Percentiles rank a stretch among this genome's conserved stretches.
phyloP scores from a whole-genome alignment of 177 flowering plant genomes.

The Vitis hybrid region DNA sequence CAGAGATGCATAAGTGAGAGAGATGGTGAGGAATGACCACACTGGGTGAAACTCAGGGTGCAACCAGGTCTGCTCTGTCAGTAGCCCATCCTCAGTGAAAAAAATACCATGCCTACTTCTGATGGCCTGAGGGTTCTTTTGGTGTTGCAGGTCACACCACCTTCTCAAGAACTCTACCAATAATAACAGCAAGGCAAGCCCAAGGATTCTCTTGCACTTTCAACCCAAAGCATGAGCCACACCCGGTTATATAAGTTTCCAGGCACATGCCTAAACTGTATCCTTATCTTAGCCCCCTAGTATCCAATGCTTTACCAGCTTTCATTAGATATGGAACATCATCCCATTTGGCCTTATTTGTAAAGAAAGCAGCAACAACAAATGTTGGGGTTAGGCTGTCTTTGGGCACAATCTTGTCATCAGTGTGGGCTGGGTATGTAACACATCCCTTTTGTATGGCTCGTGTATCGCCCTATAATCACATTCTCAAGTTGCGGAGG shows the following conservation, averaged over 20 bases:
- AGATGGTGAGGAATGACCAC: too few species aligned
- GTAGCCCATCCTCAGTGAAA: too few species aligned
- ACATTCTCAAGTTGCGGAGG: conserved; percentile 70
- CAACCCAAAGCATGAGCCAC: too few species aligned
- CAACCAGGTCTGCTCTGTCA: too few species aligned
- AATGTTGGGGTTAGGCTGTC: conserved; percentile 89
- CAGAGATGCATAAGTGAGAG: too few species aligned
- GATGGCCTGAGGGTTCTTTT: too few species aligned
- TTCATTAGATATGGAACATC: conserved; percentile 97
- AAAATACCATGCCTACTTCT: too few species aligned
- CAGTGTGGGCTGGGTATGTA: conserved; percentile 79
- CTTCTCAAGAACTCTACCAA: too few species aligned
- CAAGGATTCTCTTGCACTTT: too few species aligned
- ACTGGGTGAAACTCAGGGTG: too few species aligned
- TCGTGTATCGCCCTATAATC: conserved; percentile 84
- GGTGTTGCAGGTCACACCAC: too few species aligned
- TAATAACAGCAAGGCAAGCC: too few species aligned
- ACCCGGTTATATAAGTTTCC: conserved; percentile 72
- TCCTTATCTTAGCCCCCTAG: conserved; percentile 88
- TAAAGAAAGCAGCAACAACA: conserved; percentile 95
- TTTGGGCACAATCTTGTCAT: conserved; percentile 84
- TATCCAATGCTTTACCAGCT: conserved; percentile 93
- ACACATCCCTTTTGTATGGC: conserved; percentile 72
- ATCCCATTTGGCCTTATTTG: conserved; percentile 96
- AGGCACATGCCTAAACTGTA: conserved; percentile 95